Percentiles rank a stretch among this genome's conserved stretches.
These are phyloP conservation scores for Rossbeevera mucosa DNA, from an alignment of 768 basidiomycete species.

Conservation along the genomic window DNA sequence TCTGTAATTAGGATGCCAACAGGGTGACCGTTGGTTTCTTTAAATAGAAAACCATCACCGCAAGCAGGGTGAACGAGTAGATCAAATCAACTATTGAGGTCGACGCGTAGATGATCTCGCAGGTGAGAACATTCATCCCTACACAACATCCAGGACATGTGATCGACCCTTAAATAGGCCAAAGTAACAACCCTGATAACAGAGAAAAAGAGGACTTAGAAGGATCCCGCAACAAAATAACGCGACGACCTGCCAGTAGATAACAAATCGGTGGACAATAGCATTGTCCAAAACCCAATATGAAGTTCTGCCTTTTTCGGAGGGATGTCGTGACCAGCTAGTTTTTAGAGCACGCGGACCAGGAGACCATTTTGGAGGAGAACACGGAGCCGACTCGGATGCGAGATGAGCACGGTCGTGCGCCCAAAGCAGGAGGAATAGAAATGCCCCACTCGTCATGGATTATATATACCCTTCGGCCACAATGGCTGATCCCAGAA, in stretches of 20 bases:
- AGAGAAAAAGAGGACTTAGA: background rate
- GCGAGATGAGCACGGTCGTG: background rate
- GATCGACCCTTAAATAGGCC: slow-evolving; percentile 30
- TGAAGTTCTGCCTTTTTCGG: slow-evolving; percentile 18
- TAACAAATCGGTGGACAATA: slow-evolving; percentile 32
- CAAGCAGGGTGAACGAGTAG: slow-evolving; percentile 34
- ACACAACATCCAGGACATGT: slow-evolving; percentile 12
- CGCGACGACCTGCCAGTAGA: slow-evolving; percentile 24
- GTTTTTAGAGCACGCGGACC: background rate
- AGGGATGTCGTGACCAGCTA: background rate
- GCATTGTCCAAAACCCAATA: slow-evolving; percentile 28
- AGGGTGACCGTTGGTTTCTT: slow-evolving; percentile 22
- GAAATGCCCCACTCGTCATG: background rate
- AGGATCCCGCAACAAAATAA: background rate
- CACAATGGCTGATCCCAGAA: background rate
- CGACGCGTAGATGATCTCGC: slow-evolving; percentile 19
- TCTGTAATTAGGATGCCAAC: background rate
- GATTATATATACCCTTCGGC: background rate
- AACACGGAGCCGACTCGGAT: background rate
- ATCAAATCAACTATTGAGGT: slow-evolving; percentile 36
- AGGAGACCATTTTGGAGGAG: background rate
- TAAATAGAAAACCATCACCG: slow-evolving; percentile 28
- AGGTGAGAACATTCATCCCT: slow-evolving; percentile 3
- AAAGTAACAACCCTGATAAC: slow-evolving; percentile 22
- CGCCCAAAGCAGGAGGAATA: background rate